These are phyloP conservation scores for Delphinella strobiligena DNA, from an alignment of 2,329 filamentous ascomycete species.

Conservation along the genomic window DNA sequence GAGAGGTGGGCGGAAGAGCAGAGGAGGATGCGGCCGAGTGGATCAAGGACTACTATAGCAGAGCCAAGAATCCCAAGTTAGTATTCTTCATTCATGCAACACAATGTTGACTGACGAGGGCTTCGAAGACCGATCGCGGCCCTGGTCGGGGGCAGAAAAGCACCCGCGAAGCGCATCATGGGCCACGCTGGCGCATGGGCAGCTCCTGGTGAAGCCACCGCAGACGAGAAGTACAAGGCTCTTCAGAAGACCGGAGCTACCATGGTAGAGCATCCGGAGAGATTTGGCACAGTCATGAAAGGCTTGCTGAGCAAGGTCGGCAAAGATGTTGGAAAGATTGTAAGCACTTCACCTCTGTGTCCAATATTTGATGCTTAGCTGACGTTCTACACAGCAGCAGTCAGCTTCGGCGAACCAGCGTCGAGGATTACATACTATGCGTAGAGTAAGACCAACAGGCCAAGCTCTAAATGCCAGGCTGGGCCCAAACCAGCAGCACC, in stretches of 20 bases:
- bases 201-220: conserved; percentile 52
- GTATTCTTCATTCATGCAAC: conserved; percentile 15
- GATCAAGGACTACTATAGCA: conserved; percentile 53
- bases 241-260: conserved; percentile 55
- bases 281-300: conserved; percentile 60
- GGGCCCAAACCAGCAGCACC: conserved; percentile 24
- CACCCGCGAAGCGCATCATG: conserved; percentile 57
- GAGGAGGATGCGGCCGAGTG: conserved; percentile 63
- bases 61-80: conserved; percentile 51
- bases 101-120: too few species aligned
- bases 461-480: not conserved
- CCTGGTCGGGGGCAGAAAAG: conserved; percentile 54
- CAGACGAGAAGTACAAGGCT: conserved; percentile 52
- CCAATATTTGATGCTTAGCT: not conserved
- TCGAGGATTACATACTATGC: conserved; percentile 34
- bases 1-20: conserved; percentile 58
- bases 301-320: conserved; percentile 39
- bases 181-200: conserved; percentile 68
- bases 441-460: conserved; percentile 19
- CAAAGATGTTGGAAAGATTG: conserved; percentile 27
- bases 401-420: conserved; percentile 4
- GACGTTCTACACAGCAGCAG: conserved; percentile 1
- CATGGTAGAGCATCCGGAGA: conserved; percentile 64
- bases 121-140: conserved; percentile 54
- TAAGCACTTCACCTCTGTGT: not conserved